phyloP scores from a whole-genome alignment of 768 basidiomycete species.

The Pleurotus giganteus region DNA sequence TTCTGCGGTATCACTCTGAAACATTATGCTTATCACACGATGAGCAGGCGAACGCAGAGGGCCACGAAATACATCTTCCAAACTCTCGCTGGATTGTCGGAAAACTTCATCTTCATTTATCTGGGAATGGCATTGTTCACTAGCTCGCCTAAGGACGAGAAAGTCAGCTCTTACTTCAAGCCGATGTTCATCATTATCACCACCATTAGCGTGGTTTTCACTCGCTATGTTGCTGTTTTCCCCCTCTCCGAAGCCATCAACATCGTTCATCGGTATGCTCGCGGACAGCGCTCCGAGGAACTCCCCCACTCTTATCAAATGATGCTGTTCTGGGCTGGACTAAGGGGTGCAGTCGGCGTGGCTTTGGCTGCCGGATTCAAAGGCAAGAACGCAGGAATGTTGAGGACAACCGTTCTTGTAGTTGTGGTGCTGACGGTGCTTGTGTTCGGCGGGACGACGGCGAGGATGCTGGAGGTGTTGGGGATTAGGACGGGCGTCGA shows the following conservation, averaged over 20 bases:
- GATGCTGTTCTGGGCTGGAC: conserved; percentile 99
- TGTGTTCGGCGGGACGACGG: conserved; percentile 95
- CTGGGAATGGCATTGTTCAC: conserved; percentile 98
- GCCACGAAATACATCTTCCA: conserved; percentile 96
- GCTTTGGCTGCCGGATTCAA: conserved; percentile 95
- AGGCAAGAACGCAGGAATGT: conserved; percentile 87
- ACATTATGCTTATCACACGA: conserved; percentile 99
- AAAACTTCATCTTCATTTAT: conserved; percentile 99
- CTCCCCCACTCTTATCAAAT: conserved; percentile 98
- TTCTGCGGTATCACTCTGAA: conserved; percentile 99
- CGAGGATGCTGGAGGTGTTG: conserved; percentile 94
- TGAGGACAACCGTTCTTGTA: conserved; percentile 91
- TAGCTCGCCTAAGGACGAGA: conserved; percentile 70
- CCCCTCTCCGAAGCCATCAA: conserved; percentile 95
- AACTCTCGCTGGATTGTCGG: conserved; percentile 89
- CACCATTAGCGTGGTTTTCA: conserved; percentile 89
- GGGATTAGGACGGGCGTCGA: conserved; percentile 95
- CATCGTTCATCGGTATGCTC: conserved; percentile 78
- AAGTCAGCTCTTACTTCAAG: conserved; percentile 84
- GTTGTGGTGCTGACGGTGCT: conserved; percentile 95
- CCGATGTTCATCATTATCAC: conserved; percentile 94
- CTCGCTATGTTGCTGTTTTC: conserved; percentile 94
- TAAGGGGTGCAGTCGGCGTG: conserved; percentile 96
- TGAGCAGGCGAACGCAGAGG: conserved; percentile 92
- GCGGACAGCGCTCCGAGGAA: conserved; percentile 86